Evolutionary conservation across 2,329 filamentous ascomycete species (phyloP), one percentile per base, ranked within the genome.

Genomic region (Fusarium albosuccineum): DNA sequence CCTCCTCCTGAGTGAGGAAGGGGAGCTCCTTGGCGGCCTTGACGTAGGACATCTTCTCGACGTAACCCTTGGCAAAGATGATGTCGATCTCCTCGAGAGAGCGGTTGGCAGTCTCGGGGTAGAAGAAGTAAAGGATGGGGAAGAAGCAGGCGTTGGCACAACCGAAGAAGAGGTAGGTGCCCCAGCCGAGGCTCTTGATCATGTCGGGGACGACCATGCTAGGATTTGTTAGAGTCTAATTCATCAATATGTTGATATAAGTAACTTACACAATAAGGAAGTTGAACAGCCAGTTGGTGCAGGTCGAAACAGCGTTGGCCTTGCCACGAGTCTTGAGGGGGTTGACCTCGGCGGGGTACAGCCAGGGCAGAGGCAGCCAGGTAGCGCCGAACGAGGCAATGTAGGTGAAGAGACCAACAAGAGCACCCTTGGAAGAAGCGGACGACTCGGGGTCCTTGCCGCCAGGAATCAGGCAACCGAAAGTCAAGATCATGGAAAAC

Each of bases 361-460:
- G 70, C 87, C 87, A 91, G 1, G 88, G 88, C 26, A 90, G 82
- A 14, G 88, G 87, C 7, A 90, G 75, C 84, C 87, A 90, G 1
- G 87, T 88, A 0, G 88, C 88, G 34, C 89, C 89, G 66, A 91
- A 91, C 57, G 88, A 89, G 5, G 88, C 87, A 71, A 91, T 91
- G 77, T 91, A 92, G 3, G 88, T 84, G 78, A 92, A 92, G 11
- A 92, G 78, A 58, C 89, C 89, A 3, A 90, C 88, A 2, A 88
- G 88, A 0, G 90, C 88, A 34, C 90, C 90, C 73, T 91, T 92
- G 3, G 89, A 88, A 7, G 89, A 81, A 1, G 87, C 77, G 1
- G 44, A 29, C 13, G n/a, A 37, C 29, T 36, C 52, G n/a, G 64
- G 64, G 2, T 67, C 54, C 1, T 82, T 83, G 1, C 83, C 85